Evolutionary conservation across 148 eudicot species (phyloP).

Genomic region (Suaeda aralocaspica): DNA sequence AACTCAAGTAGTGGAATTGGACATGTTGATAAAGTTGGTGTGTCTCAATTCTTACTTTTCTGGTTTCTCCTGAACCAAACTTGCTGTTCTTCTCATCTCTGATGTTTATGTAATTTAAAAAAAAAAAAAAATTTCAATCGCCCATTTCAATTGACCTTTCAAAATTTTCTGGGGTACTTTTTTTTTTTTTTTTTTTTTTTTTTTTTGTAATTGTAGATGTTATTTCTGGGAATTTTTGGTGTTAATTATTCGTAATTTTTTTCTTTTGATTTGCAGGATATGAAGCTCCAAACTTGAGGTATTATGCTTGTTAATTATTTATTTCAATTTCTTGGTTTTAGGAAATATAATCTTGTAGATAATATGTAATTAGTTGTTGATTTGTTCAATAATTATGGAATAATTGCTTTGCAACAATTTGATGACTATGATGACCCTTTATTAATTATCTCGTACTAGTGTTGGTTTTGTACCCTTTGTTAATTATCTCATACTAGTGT

Average conservation of each 20-base stretch:
- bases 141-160: too few species aligned
- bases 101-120: slow-evolving; percentile 43
- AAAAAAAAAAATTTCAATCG: not conserved
- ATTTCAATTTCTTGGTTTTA: not conserved
- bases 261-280: slow-evolving; percentile 42
- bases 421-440: not conserved
- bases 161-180: slow-evolving; percentile 26
- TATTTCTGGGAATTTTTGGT: not conserved
- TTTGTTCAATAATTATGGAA: not conserved
- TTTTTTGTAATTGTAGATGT: not conserved
- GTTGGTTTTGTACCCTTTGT: not conserved
- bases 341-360: too few species aligned
- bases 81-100: slow-evolving; percentile 44
- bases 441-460: too few species aligned
- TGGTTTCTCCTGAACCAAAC: slow-evolving; percentile 37
- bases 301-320: not conserved
- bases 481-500: too few species aligned
- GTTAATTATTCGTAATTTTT: not conserved
- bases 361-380: not conserved
- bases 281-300: slow-evolving; percentile 72
- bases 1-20: slow-evolving; percentile 36
- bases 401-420: not conserved
- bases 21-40: slow-evolving; percentile 36
- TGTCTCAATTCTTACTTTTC: slow-evolving; percentile 41
- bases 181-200: not conserved